These are phyloP conservation scores for Neofusicoccum kwambonambiense DNA, from an alignment of 2,329 filamentous ascomycete species.

Conservation along the genomic window DNA sequence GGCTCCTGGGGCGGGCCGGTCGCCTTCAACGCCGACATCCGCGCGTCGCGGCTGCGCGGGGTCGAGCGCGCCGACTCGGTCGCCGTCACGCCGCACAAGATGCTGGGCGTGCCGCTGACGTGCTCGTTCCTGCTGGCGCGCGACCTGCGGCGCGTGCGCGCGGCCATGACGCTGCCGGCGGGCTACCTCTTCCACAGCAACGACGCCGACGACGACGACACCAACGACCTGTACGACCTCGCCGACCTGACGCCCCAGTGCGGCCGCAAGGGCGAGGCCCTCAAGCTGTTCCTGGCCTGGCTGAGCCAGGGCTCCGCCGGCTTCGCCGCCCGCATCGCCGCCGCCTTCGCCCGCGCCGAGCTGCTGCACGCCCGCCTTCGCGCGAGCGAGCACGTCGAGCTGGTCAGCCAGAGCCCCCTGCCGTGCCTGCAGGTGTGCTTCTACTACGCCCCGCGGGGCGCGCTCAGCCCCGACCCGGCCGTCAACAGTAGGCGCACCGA, in stretches of 20 bases:
- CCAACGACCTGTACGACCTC: conserved; percentile 71
- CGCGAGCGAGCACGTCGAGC: conserved; percentile 59
- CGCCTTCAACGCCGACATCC: conserved; percentile 63
- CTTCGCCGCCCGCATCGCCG: conserved; percentile 63
- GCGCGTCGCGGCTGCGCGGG: conserved; percentile 66
- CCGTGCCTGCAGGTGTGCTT: conserved; percentile 95
- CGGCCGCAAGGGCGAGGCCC: conserved; percentile 76
- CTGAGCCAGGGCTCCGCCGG: conserved; percentile 80
- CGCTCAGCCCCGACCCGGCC: conserved; percentile 44
- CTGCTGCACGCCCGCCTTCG: conserved; percentile 64
- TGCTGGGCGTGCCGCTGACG: conserved; percentile 87
- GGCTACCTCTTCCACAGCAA: conserved; percentile 63
- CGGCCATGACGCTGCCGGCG: conserved; percentile 80
- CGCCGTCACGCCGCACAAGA: conserved; percentile 94
- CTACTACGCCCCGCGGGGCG: conserved; percentile 68
- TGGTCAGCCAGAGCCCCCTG: conserved; percentile 69
- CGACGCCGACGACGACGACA: conserved; percentile 32
- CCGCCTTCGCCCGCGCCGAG: conserved; percentile 69
- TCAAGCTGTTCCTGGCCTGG: conserved; percentile 88
- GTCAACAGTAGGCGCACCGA: conserved; percentile 58
- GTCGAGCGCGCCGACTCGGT: conserved; percentile 74
- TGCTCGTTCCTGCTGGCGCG: conserved; percentile 83
- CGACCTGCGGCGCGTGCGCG: conserved; percentile 75
- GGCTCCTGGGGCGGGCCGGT: conserved; percentile 86
- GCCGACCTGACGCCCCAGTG: conserved; percentile 93